Percentiles rank a stretch among this genome's conserved stretches.
These are phyloP conservation scores for Abelmoschus esculentus DNA, from an alignment of 345 rosid genomes.

Conservation along the genomic window DNA sequence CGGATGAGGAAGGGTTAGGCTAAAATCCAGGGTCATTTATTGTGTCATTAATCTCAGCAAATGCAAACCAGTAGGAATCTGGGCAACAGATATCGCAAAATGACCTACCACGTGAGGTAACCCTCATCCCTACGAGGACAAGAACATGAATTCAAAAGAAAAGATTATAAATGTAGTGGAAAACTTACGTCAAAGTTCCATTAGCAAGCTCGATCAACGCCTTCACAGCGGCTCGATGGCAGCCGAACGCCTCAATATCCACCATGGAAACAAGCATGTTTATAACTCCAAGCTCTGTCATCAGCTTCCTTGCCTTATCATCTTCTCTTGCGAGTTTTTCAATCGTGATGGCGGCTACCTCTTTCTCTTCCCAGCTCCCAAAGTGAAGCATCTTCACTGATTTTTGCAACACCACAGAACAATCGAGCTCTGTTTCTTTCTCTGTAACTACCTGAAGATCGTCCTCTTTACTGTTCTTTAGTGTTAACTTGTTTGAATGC, in stretches of 20 bases:
- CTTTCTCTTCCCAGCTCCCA: conserved; percentile 70
- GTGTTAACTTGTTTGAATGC: conserved; percentile 14
- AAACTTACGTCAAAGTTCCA: conserved; percentile 70
- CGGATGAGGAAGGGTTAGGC: not conserved
- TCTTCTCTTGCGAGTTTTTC: conserved; percentile 55
- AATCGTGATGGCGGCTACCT: conserved; percentile 56
- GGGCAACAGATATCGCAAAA: not conserved
- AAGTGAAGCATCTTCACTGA: conserved; percentile 84
- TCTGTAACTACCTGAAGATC: not conserved
- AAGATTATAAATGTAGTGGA: too few relatives aligned
- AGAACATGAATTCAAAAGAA: not conserved
- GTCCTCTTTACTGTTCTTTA: not conserved
- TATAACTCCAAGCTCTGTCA: conserved; percentile 86
- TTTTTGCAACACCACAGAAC: conserved; percentile 45
- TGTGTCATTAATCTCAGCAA: not conserved
- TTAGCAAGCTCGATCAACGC: conserved; percentile 81
- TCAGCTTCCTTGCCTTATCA: conserved; percentile 42
- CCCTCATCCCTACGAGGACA: not conserved
- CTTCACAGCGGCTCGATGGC: conserved; percentile 44
- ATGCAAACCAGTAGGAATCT: conserved; percentile 4
- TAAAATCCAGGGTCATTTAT: not conserved
- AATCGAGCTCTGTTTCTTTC: conserved; percentile 11
- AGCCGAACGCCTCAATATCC: conserved; percentile 27
- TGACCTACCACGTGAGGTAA: conserved; percentile 4
- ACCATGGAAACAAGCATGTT: conserved; percentile 70